These are phyloP conservation scores for Chlorella vulgaris DNA, from an alignment of 139 green algal species.

Conservation along the genomic window DNA sequence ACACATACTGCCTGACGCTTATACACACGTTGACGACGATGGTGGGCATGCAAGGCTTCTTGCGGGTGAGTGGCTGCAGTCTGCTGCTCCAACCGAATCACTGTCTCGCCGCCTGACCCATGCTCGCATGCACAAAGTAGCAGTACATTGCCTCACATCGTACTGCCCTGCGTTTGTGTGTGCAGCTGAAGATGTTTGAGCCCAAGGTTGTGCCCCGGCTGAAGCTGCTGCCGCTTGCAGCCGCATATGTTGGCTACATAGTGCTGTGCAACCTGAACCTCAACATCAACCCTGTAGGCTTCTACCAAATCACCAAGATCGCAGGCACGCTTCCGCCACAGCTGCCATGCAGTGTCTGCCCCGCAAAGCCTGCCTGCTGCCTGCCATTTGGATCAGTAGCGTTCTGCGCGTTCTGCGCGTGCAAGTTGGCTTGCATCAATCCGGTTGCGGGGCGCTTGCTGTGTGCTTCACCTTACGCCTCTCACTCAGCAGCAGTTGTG, in stretches of 20 bases:
- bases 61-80: not conserved
- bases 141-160: not conserved
- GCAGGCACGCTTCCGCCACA: slow-evolving; percentile 31
- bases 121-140: no score
- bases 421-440: not conserved
- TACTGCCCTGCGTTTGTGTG: not conserved
- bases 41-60: slow-evolving; percentile 55
- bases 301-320: slow-evolving; percentile 93
- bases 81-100: not conserved
- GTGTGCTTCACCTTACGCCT: not conserved
- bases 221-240: slow-evolving; percentile 69
- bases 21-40: slow-evolving; percentile 85
- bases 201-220: slow-evolving; percentile 55
- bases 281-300: slow-evolving; percentile 88
- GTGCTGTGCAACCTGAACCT: slow-evolving; percentile 88
- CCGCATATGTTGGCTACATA: slow-evolving; percentile 88
- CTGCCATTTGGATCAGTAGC: no score
- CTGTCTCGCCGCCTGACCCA: no score
- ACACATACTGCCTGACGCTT: slow-evolving; percentile 82
- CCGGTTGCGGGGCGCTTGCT: not conserved
- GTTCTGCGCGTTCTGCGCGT: no score
- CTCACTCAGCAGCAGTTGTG: no score
- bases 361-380: not conserved
- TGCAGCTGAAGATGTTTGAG: slow-evolving; percentile 61
- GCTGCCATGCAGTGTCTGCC: not conserved